A percentile compares a stretch with the other conserved stretches of the same genome.
phyloP scores from a whole-genome alignment of 2,329 filamentous ascomycete species.

The Alternaria rosae region DNA sequence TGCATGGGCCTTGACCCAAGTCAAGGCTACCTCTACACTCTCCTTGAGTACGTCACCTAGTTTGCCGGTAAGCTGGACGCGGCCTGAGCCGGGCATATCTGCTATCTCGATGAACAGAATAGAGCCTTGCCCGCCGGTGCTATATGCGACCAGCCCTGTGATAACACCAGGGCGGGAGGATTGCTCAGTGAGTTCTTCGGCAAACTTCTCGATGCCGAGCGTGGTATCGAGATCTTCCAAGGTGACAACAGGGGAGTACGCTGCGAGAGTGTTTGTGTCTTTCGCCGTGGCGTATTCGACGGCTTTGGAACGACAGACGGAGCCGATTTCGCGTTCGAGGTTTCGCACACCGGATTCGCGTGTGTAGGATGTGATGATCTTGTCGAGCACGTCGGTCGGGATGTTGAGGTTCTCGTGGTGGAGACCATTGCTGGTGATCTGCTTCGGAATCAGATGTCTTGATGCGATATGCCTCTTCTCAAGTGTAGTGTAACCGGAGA shows the following conservation, averaged over 20 bases:
- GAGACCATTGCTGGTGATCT: constrained; percentile 89
- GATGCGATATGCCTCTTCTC: constrained; percentile 96
- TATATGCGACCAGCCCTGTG: constrained; percentile 94
- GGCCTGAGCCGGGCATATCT: constrained; percentile 92
- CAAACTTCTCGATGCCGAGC: constrained; percentile 89
- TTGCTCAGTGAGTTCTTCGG: constrained; percentile 94
- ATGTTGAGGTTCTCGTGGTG: constrained; percentile 76
- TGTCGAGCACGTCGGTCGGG: constrained; percentile 84
- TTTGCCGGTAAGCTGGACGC: constrained; percentile 94
- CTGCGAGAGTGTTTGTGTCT: constrained; percentile 69
- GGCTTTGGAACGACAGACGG: constrained; percentile 84
- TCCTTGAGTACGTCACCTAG: constrained; percentile 97
- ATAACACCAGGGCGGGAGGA: constrained; percentile 85
- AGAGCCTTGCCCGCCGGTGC: constrained; percentile 87
- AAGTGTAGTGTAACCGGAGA: constrained; percentile 94
- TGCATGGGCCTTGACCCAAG: constrained; percentile 96
- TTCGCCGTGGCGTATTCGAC: constrained; percentile 93
- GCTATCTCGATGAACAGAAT: constrained; percentile 99
- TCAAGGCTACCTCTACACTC: constrained; percentile 92
- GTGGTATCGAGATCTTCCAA: constrained; percentile 87
- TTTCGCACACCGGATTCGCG: constrained; percentile 96
- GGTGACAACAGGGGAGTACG: constrained; percentile 77
- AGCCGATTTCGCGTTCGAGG: constrained; percentile 92
- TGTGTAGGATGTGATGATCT: constrained; percentile 95
- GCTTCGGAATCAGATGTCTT: constrained; percentile 94